Percentiles rank a stretch among this genome's conserved stretches.
Evolutionary conservation across 768 basidiomycete species (phyloP).

Genomic region (Leucosporidium creatinivorum): DNA sequence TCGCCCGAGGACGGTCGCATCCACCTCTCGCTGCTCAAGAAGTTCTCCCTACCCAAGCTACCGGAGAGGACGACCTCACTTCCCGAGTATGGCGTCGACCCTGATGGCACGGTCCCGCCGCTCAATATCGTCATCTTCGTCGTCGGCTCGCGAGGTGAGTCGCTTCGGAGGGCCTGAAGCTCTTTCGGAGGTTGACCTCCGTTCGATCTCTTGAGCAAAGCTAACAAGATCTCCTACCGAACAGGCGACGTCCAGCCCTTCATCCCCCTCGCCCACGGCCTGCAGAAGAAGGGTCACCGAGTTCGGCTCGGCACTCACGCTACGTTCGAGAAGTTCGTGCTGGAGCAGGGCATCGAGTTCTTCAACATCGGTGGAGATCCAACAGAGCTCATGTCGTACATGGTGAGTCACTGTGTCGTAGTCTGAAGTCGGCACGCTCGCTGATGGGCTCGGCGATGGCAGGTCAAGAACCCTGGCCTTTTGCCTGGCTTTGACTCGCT

Average conservation of each 20-base stretch:
- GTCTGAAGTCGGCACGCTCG: background rate
- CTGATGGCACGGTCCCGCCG: conserved; percentile 52
- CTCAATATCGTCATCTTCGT: conserved; percentile 62
- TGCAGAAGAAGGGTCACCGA: conserved; percentile 52
- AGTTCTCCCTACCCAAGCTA: conserved; percentile 50
- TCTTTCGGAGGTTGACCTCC: background rate
- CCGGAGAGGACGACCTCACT: conserved; percentile 41
- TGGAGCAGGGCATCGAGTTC: conserved; percentile 52
- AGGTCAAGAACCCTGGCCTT: conserved; percentile 48
- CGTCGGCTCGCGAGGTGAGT: conserved; percentile 57
- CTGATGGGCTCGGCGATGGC: background rate
- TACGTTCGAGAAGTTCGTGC: conserved; percentile 54
- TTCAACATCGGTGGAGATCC: conserved; percentile 59
- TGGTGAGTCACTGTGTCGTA: conserved; percentile 50
- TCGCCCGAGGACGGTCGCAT: conserved; percentile 48
- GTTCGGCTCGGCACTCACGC: conserved; percentile 59
- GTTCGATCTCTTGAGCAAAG: too few relatives aligned
- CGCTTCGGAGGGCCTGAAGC: background rate
- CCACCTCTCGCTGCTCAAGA: conserved; percentile 49
- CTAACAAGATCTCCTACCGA: background rate
- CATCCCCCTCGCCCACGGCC: conserved; percentile 51
- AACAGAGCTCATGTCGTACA: conserved; percentile 61
- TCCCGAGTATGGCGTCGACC: conserved; percentile 39
- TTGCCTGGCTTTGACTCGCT: conserved; percentile 56
- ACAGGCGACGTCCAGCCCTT: conserved; percentile 63